Evolutionary conservation across 179 eudicot genomes (phyloP), one percentile per base, ranked within the genome.

Genomic region (Beta macrorhiza): DNA sequence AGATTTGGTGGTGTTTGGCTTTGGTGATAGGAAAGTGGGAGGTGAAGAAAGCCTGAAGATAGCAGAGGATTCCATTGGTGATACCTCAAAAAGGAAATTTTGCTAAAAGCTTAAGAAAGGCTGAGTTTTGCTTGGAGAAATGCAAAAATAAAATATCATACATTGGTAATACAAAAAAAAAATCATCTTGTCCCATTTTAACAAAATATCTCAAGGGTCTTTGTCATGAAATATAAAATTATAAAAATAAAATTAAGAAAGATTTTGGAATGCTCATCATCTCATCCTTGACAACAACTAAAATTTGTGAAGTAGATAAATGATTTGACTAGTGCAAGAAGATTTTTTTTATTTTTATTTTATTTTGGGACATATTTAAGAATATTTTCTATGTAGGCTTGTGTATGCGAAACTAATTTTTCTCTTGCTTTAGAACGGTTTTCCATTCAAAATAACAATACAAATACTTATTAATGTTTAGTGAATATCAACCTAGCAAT

Each of bases 51-150:
- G 76, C 67, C 86, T 86, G 72, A 93, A 85, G 49, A 89, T 45
- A 70, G 90, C 85, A 67, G 88, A 79, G 81, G 90, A 85, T 52
- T 91, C 90, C 95, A 94, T 92, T 78, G 72, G 22, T 67, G 59
- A 52, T 53, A 64, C 71, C 37, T 6, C 9, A 37, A 42, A 65
- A 74, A 9, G 47, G 49, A 2, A 69, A 25, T 13, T 32, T 44
- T 49, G 52, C 52, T 49, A 6, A 49, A 49, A 49, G 52, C 52
- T 49, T 0, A 49, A 32, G 37, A 32, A 32, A 37, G 42, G 42
- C 42, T 62, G 37, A 65, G 72, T 57, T 17, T 64, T 58, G 29
- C 37, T 63, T 62, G 32, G 59, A 20, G 25, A 13, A 68, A 19
- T 68, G 37, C 56, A 56, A n/a, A 68, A 67, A 51, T 67, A 37